Evolutionary conservation across 2,329 filamentous ascomycete species (phyloP).

Genomic region (Trichoderma sp.): DNA sequence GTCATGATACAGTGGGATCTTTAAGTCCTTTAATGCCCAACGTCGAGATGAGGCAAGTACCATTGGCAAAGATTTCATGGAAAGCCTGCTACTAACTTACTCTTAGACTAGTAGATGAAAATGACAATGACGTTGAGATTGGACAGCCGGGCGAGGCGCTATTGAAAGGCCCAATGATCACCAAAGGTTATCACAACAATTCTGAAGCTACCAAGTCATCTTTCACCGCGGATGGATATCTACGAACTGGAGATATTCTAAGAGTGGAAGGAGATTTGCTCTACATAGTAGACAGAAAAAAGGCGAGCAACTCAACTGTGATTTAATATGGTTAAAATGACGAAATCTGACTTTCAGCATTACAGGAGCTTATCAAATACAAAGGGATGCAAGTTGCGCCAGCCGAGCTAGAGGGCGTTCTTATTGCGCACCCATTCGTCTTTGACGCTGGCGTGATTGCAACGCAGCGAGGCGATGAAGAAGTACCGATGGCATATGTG

Average conservation of each 20-base stretch:
- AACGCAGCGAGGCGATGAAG: slow-evolving; percentile 50
- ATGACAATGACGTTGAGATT: slow-evolving; percentile 44
- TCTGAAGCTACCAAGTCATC: slow-evolving; percentile 65
- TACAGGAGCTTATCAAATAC: slow-evolving; percentile 59
- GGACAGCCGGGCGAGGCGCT: slow-evolving; percentile 63
- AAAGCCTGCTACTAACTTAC: not conserved
- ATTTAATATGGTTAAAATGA: not conserved
- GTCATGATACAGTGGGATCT: slow-evolving; percentile 51
- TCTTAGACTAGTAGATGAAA: slow-evolving; percentile 46
- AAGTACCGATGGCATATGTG: slow-evolving; percentile 53
- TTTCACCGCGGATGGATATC: slow-evolving; percentile 61
- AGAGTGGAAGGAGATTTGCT: slow-evolving; percentile 71
- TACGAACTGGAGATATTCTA: slow-evolving; percentile 80
- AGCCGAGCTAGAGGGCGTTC: slow-evolving; percentile 61
- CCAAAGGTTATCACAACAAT: slow-evolving; percentile 73
- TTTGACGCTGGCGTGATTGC: slow-evolving; percentile 66
- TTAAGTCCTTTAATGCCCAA: slow-evolving; percentile 43
- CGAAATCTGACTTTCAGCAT: not conserved
- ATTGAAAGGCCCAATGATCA: slow-evolving; percentile 72
- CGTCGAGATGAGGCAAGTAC: slow-evolving; percentile 36
- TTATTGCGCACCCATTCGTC: slow-evolving; percentile 48
- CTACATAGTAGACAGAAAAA: slow-evolving; percentile 80
- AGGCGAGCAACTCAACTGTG: slow-evolving; percentile 47
- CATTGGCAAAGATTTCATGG: too few species aligned
- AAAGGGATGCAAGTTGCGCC: slow-evolving; percentile 70